Evolutionary conservation across 805 yeast species (phyloP).

Genomic region (Saccharomycopsis schoenii): DNA sequence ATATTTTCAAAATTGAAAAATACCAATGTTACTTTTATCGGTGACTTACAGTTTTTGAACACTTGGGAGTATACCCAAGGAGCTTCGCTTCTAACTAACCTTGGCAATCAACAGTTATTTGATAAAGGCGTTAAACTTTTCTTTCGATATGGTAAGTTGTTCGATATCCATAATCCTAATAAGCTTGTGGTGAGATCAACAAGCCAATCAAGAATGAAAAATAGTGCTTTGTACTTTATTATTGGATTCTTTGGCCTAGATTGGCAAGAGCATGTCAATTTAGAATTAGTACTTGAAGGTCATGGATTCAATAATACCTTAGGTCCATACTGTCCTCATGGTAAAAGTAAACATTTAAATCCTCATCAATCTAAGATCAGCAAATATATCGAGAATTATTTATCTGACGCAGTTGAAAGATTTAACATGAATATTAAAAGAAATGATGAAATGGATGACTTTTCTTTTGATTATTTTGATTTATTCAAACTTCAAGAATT

Average conservation of each 20-base stretch:
- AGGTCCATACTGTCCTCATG: slow-evolving; percentile 13
- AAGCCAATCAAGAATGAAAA: slow-evolving; percentile 38
- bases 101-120: slow-evolving; percentile 20
- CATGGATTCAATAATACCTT: slow-evolving; percentile 19
- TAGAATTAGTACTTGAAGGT: slow-evolving; percentile 18
- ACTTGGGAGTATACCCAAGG: slow-evolving; percentile 26
- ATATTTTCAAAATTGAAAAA: slow-evolving; percentile 20
- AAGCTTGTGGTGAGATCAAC: slow-evolving; percentile 25
- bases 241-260: slow-evolving; percentile 37
- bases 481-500: slow-evolving; percentile 43
- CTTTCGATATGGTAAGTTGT: slow-evolving; percentile 18
- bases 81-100: slow-evolving; percentile 10
- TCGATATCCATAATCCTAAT: neutral
- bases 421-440: neutral
- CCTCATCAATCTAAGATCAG: neutral
- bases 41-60: slow-evolving; percentile 44
- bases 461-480: slow-evolving; percentile 27
- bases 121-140: slow-evolving; percentile 18
- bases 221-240: slow-evolving; percentile 36
- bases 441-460: neutral
- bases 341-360: slow-evolving; percentile 2
- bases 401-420: slow-evolving; percentile 2
- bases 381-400: slow-evolving; percentile 1
- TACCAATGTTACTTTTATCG: slow-evolving; percentile 28
- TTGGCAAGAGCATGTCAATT: slow-evolving; percentile 18